phyloP scores from a whole-genome alignment of 1,284 basidiomycete species.

The Sphaerobolus stellatus region DNA sequence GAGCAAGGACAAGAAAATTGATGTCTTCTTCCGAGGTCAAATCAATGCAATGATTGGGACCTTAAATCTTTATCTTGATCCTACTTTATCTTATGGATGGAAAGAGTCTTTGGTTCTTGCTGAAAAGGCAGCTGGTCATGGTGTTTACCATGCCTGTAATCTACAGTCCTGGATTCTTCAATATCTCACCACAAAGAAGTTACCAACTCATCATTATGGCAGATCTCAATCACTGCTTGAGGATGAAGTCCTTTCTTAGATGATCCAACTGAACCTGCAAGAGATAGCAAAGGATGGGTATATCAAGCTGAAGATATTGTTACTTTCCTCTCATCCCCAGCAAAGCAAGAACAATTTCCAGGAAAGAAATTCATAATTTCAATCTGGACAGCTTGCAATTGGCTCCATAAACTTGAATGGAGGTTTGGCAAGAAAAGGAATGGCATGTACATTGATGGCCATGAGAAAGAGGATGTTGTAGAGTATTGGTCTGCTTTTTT shows the following conservation, averaged over 20 bases:
- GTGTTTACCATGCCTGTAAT: not conserved
- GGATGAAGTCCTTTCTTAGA: not conserved
- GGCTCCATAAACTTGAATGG: not conserved
- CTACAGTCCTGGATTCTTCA: not conserved
- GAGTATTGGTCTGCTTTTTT: not conserved
- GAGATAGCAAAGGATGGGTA: not conserved
- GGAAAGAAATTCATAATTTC: not conserved
- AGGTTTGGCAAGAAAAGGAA: not conserved
- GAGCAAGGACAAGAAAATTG: not conserved
- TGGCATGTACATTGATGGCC: not conserved
- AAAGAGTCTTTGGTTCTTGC: not conserved
- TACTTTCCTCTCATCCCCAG: not conserved
- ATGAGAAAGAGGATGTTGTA: not conserved
- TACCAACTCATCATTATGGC: not conserved
- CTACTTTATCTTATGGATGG: not conserved
- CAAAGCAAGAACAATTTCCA: not conserved
- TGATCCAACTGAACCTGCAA: not conserved
- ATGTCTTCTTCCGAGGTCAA: not conserved
- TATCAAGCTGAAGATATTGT: not conserved
- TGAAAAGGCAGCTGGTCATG: not conserved
- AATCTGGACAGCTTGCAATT: not conserved
- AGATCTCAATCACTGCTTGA: not conserved
- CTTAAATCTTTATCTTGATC: not conserved
- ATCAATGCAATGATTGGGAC: not conserved
- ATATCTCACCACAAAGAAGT: not conserved